A percentile compares a stretch with the other conserved stretches of the same genome.
Evolutionary conservation across 257 asterid genomes (phyloP).

Genomic region (Solanum paucissectum): DNA sequence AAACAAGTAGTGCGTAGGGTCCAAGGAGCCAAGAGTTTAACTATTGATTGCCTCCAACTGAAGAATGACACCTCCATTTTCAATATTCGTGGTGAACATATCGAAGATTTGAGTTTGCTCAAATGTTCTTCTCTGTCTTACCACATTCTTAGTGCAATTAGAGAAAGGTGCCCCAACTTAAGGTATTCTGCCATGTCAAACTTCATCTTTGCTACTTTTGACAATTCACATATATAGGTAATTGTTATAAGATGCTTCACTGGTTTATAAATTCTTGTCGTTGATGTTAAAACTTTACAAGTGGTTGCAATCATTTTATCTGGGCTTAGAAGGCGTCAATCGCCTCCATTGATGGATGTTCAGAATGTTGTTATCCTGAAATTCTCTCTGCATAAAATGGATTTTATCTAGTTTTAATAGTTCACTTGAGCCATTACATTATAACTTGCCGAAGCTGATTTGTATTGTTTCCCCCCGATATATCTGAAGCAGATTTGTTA

Average conservation of each 20-base stretch:
- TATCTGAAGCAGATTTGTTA: neutral
- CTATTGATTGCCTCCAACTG: conserved; percentile 55
- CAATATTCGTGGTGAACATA: conserved; percentile 32
- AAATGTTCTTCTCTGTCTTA: conserved; percentile 46
- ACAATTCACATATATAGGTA: neutral
- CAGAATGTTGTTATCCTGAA: neutral
- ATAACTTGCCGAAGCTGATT: neutral
- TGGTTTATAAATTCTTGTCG: neutral
- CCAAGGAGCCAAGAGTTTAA: conserved; percentile 27
- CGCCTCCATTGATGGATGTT: neutral
- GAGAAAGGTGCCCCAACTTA: conserved; percentile 48
- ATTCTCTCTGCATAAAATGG: neutral
- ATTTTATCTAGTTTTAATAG: neutral
- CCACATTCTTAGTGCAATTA: conserved; percentile 32
- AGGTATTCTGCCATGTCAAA: conserved; percentile 25
- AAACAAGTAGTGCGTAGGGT: conserved; percentile 23
- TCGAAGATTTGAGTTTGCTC: conserved; percentile 53
- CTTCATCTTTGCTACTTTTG: neutral
- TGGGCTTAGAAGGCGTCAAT: neutral
- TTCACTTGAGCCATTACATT: neutral
- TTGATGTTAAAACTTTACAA: neutral
- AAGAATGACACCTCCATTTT: conserved; percentile 23
- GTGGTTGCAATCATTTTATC: neutral
- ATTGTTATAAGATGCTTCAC: neutral
- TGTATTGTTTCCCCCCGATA: neutral